Percentiles rank a stretch among this genome's conserved stretches.
Evolutionary conservation across 1,284 basidiomycete species (phyloP).

Genomic region (Cutaneotrichosporon cutaneum): DNA sequence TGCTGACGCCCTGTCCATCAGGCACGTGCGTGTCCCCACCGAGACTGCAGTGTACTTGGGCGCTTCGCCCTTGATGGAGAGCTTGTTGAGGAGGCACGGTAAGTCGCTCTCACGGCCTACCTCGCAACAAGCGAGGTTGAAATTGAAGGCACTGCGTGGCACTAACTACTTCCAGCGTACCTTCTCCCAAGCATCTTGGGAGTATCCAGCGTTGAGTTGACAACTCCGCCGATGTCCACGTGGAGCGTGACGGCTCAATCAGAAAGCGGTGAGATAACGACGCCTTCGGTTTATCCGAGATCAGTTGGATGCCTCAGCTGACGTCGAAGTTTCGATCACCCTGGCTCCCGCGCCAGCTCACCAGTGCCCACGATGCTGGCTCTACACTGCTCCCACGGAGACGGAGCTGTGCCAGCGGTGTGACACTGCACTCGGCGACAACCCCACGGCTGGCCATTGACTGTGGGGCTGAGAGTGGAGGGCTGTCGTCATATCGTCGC

Average conservation of each 20-base stretch:
- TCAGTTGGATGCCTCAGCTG: background rate
- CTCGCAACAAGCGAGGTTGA: background rate
- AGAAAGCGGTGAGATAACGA: background rate
- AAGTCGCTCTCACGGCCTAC: background rate
- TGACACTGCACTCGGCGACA: background rate
- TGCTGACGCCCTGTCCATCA: slow-evolving; percentile 10
- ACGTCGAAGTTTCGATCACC: slow-evolving; percentile 22
- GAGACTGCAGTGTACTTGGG: slow-evolving; percentile 24
- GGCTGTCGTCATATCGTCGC: background rate
- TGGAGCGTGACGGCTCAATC: slow-evolving; percentile 13
- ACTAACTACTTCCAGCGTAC: slow-evolving; percentile 53
- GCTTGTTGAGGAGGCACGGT: slow-evolving; percentile 28
- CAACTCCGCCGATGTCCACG: slow-evolving; percentile 28
- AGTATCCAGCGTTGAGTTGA: slow-evolving; percentile 65
- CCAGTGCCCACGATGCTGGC: slow-evolving; percentile 81
- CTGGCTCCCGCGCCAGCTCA: slow-evolving; percentile 59
- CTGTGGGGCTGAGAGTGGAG: background rate
- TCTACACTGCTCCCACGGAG: slow-evolving; percentile 58
- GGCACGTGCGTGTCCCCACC: slow-evolving; percentile 14
- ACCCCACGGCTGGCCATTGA: background rate
- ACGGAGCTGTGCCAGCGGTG: slow-evolving; percentile 66
- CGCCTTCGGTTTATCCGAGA: background rate
- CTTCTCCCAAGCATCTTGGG: slow-evolving; percentile 72
- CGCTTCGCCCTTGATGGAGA: slow-evolving; percentile 12
- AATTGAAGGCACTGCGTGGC: too few relatives aligned